Conservation (phyloP, 352 stramenopile species). For the Phytophthora ramorum region DNA sequence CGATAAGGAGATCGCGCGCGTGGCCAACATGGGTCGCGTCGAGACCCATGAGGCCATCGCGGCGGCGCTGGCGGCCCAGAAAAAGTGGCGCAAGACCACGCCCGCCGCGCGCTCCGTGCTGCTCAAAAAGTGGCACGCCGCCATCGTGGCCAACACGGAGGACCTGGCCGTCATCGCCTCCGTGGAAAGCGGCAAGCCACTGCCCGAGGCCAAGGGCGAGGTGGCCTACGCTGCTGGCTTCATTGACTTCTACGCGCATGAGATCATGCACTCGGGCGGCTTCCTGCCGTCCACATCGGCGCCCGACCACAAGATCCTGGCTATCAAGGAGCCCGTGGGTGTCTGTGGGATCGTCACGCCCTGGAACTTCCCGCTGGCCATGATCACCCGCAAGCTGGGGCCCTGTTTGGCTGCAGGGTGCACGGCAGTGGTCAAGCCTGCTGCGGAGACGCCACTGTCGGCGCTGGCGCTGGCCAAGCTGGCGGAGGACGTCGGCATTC, state of each 20-base stretch:
- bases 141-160: constrained; percentile 71
- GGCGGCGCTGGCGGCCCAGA: constrained; percentile 67
- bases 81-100: constrained; percentile 65
- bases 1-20: constrained; percentile 68
- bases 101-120: constrained; percentile 60
- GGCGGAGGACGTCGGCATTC: constrained; percentile 87
- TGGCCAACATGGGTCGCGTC: constrained; percentile 71
- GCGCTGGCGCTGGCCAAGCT: constrained; percentile 93
- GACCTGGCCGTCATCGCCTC: constrained; percentile 95
- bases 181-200: constrained; percentile 97
- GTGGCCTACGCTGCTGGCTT: constrained; percentile 95
- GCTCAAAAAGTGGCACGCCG: constrained; percentile 84
- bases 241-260: constrained; percentile 97
- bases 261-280: constrained; percentile 91
- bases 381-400: constrained; percentile 97
- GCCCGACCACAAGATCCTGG: constrained; percentile 73
- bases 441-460: constrained; percentile 96
- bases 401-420: constrained; percentile 95
- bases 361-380: constrained; percentile 98
- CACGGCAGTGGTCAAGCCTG: constrained; percentile 96
- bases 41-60: constrained; percentile 83
- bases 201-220: constrained; percentile 94
- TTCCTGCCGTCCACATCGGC: constrained; percentile 75
- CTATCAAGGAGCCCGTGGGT: constrained; percentile 93
- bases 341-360: constrained; percentile 96